Evolutionary conservation across 495 filamentous ascomycete genomes (phyloP).

Genomic region (Aspergillus avenaceus): DNA sequence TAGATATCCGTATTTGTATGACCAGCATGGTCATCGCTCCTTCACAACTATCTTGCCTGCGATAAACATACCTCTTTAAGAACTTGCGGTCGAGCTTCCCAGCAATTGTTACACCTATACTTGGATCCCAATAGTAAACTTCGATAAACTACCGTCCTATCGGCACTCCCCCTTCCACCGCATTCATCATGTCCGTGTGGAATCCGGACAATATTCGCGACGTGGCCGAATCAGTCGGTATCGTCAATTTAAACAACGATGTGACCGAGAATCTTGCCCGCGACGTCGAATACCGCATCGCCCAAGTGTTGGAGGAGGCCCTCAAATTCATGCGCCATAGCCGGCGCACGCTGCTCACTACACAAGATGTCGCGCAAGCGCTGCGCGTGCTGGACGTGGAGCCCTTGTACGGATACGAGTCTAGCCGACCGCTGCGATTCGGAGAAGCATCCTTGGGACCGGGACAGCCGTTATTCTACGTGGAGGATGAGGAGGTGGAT

Average conservation of each 20-base stretch:
- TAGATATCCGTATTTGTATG: too few relatives aligned
- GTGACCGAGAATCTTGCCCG: slow-evolving; percentile 78
- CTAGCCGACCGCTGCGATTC: slow-evolving; percentile 77
- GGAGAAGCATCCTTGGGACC: slow-evolving; percentile 92
- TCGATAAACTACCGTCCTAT: neutral
- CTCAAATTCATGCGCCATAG: slow-evolving; percentile 91
- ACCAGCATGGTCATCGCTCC: too few relatives aligned
- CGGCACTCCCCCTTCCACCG: neutral
- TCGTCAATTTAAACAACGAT: slow-evolving; percentile 72
- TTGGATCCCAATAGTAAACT: too few relatives aligned
- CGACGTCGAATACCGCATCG: slow-evolving; percentile 91
- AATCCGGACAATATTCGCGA: slow-evolving; percentile 93
- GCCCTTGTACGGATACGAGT: slow-evolving; percentile 93
- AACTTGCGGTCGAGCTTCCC: too few relatives aligned
- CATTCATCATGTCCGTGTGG: slow-evolving; percentile 63
- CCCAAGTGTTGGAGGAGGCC: slow-evolving; percentile 87
- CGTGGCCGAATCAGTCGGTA: slow-evolving; percentile 92
- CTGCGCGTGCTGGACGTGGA: slow-evolving; percentile 84
- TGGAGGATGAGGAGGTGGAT: slow-evolving; percentile 97
- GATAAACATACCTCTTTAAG: too few relatives aligned
- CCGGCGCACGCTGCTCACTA: slow-evolving; percentile 75
- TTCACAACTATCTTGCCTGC: too few relatives aligned
- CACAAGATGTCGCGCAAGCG: slow-evolving; percentile 81
- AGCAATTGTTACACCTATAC: too few relatives aligned
- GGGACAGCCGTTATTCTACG: slow-evolving; percentile 93